These are phyloP conservation scores for Debaryomyces castellii DNA, from an alignment of 805 yeast genomes.

Conservation along the genomic window DNA sequence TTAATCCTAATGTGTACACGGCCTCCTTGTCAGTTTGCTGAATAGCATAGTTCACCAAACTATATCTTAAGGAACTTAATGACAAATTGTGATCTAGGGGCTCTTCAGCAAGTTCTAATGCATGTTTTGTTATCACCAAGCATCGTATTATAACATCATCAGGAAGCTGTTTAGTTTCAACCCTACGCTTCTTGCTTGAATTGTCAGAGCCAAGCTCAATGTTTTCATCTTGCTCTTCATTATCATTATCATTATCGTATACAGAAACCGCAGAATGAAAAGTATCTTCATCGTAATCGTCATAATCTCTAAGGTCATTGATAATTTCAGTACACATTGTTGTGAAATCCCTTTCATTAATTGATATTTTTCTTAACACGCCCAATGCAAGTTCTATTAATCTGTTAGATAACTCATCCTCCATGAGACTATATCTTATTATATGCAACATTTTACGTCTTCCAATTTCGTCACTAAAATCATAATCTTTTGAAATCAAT, in stretches of 20 bases:
- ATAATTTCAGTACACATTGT: slow-evolving; percentile 83
- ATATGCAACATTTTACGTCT: slow-evolving; percentile 68
- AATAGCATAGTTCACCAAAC: slow-evolving; percentile 79
- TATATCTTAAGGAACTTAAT: slow-evolving; percentile 66
- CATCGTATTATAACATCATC: slow-evolving; percentile 58
- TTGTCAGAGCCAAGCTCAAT: slow-evolving; percentile 23
- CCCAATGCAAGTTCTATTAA: slow-evolving; percentile 57
- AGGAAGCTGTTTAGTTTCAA: slow-evolving; percentile 42
- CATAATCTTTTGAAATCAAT: slow-evolving; percentile 65
- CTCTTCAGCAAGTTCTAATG: slow-evolving; percentile 65
- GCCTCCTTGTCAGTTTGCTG: slow-evolving; percentile 45
- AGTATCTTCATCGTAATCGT: slow-evolving; percentile 48
- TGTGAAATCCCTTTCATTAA: slow-evolving; percentile 80
- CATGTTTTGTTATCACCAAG: slow-evolving; percentile 63
- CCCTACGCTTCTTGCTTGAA: slow-evolving; percentile 28
- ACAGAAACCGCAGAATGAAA: slow-evolving; percentile 46
- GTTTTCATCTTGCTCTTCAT: slow-evolving; percentile 17
- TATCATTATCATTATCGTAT: slow-evolving; percentile 21
- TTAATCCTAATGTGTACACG: slow-evolving; percentile 64
- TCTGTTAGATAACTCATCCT: slow-evolving; percentile 54
- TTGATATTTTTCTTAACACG: slow-evolving; percentile 68
- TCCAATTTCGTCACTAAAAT: slow-evolving; percentile 88
- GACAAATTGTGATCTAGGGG: slow-evolving; percentile 65
- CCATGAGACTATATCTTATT: slow-evolving; percentile 50
- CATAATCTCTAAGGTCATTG: slow-evolving; percentile 77